phyloP scores from a whole-genome alignment of 176 grass and related monocot genomes.

The maize (Zea mays) region Zm-B73-REFERENCE-NAM-5.0 NC_050098.1:95890001-95890500 shows the following conservation, averaged over 20 bases:
- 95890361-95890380: too few relatives aligned
- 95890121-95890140: not conserved
- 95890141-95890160: conserved; percentile 7
- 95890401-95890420: too few relatives aligned
- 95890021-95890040: conserved; percentile 14
- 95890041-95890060: not conserved
- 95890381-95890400: too few relatives aligned
- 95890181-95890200: not conserved
- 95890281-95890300: conserved; percentile 85
- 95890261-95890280: conserved; percentile 77
- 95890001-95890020: not conserved
- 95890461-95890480: too few relatives aligned
- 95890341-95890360: too few relatives aligned
- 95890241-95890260: conserved; percentile 33
- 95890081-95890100: conserved; percentile 4
- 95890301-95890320: too few relatives aligned
- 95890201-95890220: not conserved
- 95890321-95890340: too few relatives aligned
- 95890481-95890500: too few relatives aligned
- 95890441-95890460: too few relatives aligned
- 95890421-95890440: too few relatives aligned
- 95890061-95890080: not conserved
- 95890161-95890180: not conserved
- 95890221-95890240: not conserved
- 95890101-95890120: not conserved